These are phyloP conservation scores for Erythrophleum fordii DNA, from an alignment of 306 rosid species.

Conservation along the genomic window DNA sequence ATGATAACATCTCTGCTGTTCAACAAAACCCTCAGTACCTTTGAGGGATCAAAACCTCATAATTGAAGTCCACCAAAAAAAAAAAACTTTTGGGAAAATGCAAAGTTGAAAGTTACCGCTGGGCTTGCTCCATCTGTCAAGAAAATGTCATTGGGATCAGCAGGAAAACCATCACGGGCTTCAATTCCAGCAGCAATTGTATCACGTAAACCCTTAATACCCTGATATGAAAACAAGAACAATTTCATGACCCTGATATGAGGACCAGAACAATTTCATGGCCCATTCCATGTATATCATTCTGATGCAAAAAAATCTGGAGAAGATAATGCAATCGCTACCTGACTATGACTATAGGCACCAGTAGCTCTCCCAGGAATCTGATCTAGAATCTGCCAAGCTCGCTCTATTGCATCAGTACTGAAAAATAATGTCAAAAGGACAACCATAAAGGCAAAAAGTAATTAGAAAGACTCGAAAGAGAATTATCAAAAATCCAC, in stretches of 20 bases:
- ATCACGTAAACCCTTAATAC: conserved; percentile 73
- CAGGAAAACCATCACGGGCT: conserved; percentile 69
- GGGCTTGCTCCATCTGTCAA: conserved; percentile 82
- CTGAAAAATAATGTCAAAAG: conserved; percentile 30
- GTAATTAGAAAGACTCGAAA: background rate
- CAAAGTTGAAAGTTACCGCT: conserved; percentile 45
- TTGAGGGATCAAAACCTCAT: background rate
- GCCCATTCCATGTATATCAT: background rate
- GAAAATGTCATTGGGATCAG: conserved; percentile 67
- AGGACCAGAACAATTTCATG: conserved; percentile 17
- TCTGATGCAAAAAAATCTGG: conserved; percentile 4
- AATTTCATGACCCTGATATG: conserved; percentile 44
- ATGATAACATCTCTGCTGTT: background rate
- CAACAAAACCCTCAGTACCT: background rate
- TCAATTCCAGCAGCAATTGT: conserved; percentile 71
- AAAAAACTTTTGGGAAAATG: background rate
- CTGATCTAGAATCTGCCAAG: conserved; percentile 74
- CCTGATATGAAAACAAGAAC: conserved; percentile 44
- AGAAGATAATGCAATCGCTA: conserved; percentile 17
- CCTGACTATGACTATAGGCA: conserved; percentile 83
- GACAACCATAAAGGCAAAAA: conserved; percentile 5
- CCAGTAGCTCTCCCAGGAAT: conserved; percentile 83
- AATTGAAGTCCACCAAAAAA: background rate
- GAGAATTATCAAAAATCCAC: background rate
- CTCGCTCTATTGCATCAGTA: conserved; percentile 61